These are phyloP conservation scores for Helicostylum pulchrum DNA, from an alignment of 192 early-diverging fungal species.

Conservation along the genomic window DNA sequence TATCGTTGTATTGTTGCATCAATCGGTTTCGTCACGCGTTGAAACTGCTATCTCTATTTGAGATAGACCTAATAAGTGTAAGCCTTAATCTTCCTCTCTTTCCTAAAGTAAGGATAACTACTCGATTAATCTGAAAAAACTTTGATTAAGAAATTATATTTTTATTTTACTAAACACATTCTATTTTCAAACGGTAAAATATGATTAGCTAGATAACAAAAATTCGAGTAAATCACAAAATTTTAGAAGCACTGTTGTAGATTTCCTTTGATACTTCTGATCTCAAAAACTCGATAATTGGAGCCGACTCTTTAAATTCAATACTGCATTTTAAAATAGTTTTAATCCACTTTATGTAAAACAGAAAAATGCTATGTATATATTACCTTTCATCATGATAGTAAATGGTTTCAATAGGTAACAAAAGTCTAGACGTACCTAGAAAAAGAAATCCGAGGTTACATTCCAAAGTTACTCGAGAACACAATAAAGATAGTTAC, in stretches of 20 bases:
- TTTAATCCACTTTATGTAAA: neutral
- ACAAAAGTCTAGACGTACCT: conserved; percentile 54
- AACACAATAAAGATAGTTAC: conserved; percentile 33
- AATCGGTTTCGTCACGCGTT: too few relatives aligned
- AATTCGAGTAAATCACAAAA: neutral
- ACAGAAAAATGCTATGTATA: conserved; percentile 1
- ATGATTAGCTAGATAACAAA: neutral
- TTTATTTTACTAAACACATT: neutral
- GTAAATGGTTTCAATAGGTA: conserved; percentile 49
- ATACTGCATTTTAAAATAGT: conserved; percentile 18
- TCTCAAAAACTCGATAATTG: conserved; percentile 17
- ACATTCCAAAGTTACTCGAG: neutral
- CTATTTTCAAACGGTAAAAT: neutral
- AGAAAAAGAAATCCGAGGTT: neutral
- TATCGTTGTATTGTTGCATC: too few relatives aligned
- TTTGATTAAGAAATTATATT: too few relatives aligned
- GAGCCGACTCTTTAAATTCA: conserved; percentile 19
- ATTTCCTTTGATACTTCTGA: conserved; percentile 23
- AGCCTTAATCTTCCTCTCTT: too few relatives aligned
- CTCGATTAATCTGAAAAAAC: too few relatives aligned
- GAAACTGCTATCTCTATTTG: too few relatives aligned
- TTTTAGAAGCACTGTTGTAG: conserved; percentile 13
- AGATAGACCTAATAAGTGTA: too few relatives aligned
- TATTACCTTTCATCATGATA: conserved; percentile 42
- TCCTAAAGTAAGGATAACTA: too few relatives aligned